Percentiles rank a stretch among this genome's conserved stretches.
Conservation (phyloP, 305 asterid species). For the Fraxinus velutina region DNA sequence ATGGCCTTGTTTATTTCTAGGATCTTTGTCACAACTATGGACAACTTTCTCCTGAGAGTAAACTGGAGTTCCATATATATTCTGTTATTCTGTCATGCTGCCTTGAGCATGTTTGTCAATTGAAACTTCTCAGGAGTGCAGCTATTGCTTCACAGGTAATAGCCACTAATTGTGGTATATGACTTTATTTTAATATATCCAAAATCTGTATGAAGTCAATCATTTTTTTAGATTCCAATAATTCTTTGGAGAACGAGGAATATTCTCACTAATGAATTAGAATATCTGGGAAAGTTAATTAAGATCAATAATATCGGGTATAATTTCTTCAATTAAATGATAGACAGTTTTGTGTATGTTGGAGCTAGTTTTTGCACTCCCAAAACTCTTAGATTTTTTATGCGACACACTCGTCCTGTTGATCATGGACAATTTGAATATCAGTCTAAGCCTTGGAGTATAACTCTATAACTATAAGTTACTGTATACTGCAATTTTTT, state of each 20-base stretch:
- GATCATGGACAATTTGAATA: background rate
- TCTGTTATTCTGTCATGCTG: conserved; percentile 63
- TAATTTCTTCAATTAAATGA: background rate
- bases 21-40: conserved; percentile 82
- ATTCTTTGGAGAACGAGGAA: background rate
- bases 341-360: background rate
- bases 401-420: background rate
- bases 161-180: conserved; percentile 5
- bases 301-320: background rate
- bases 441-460: background rate
- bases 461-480: background rate
- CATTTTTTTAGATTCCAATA: background rate
- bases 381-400: background rate
- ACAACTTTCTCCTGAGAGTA: conserved; percentile 59
- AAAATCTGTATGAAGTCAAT: background rate
- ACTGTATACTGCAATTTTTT: background rate
- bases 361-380: background rate
- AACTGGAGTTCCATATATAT: conserved; percentile 78
- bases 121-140: conserved; percentile 52
- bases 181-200: background rate
- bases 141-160: conserved; percentile 58
- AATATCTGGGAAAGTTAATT: background rate
- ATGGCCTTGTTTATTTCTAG: conserved; percentile 37
- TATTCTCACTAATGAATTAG: background rate
- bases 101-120: conserved; percentile 55